Base-by-base conservation (phyloP, 192 early-diverging fungal species). In the Coemansia interrupta region DNA sequence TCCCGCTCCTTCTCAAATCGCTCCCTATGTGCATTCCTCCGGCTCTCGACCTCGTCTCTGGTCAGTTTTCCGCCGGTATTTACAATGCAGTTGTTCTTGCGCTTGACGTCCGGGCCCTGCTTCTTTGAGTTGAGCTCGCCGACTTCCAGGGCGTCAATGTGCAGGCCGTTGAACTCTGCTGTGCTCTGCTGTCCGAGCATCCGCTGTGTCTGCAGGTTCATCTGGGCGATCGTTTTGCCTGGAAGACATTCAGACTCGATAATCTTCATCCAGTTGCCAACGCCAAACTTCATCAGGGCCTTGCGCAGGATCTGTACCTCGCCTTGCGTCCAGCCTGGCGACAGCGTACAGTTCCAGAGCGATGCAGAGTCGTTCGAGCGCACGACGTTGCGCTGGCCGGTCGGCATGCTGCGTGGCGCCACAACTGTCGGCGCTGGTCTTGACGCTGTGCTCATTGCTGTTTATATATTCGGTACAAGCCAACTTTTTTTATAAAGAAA, bases 181-280 rank as follows among this genome's bases (percentile, higher is more conserved):
- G 92, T 95, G 76, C 90, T 92, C 65, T 97, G 95, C 66, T 97
- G 94, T 0, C 95, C 95, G 1, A 97, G 83, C 83, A 97, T 84
- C 29, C 95, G 81, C 68, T 97, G 95, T 17, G 90, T 86, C 61
- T 97, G 95, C 38, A 97, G 68, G 79, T 97, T 96, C 88, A 96
- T 91, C 75, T 97, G 95, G 8, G 95, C 92, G 56, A 92, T 95
- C n/a, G 92, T 96, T 61, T 97, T 97, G 42, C 93, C 95, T 9
- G 92, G 92, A 4, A 97, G 73, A 61, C 90, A 90, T 38, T 86
- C 85, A 20, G 84, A 86, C 54, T 92, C 94, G 65, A 96, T 91
- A 61, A 97, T 95, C 61, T 93, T 91, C 69, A 88, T 89, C 95
- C 95, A 97, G 72, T 96, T 95, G 24, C 95, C 95, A 29, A 97